Conservation (phyloP, 2,329 filamentous ascomycete species). For the Sporothrix protearum region DNA sequence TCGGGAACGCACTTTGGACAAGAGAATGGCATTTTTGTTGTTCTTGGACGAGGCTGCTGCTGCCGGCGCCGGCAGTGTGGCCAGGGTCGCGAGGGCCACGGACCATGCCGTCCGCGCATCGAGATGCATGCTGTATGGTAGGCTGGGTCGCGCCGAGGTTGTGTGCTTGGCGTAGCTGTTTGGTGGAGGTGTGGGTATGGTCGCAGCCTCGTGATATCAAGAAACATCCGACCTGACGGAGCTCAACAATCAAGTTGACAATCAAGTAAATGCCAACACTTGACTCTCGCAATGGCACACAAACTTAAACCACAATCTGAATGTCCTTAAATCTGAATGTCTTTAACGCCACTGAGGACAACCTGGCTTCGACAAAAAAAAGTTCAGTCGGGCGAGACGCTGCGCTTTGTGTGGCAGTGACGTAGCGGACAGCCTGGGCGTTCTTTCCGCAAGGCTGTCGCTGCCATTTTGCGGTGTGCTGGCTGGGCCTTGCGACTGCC, state of each 20-base stretch:
- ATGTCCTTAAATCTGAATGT: too few species aligned
- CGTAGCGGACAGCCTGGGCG: neutral
- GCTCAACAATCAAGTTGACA: neutral
- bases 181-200: neutral
- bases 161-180: neutral
- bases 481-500: neutral
- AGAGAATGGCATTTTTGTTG: slow-evolving; percentile 54
- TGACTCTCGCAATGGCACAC: neutral
- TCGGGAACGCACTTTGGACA: slow-evolving; percentile 55
- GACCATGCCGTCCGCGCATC: neutral
- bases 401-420: neutral
- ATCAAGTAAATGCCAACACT: too few species aligned
- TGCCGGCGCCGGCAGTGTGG: slow-evolving; percentile 4
- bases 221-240: neutral
- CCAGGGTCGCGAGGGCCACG: slow-evolving; percentile 1
- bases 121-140: slow-evolving; percentile 7
- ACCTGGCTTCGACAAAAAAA: neutral
- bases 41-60: slow-evolving; percentile 25
- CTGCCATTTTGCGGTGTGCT: too few species aligned
- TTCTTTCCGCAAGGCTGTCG: neutral
- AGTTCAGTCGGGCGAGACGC: neutral
- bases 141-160: neutral
- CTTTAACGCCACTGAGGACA: slow-evolving; percentile 10
- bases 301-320: neutral
- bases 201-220: slow-evolving; percentile 5